Conservation (phyloP, 257 asterid species). For the Leptodermis oblonga region DNA sequence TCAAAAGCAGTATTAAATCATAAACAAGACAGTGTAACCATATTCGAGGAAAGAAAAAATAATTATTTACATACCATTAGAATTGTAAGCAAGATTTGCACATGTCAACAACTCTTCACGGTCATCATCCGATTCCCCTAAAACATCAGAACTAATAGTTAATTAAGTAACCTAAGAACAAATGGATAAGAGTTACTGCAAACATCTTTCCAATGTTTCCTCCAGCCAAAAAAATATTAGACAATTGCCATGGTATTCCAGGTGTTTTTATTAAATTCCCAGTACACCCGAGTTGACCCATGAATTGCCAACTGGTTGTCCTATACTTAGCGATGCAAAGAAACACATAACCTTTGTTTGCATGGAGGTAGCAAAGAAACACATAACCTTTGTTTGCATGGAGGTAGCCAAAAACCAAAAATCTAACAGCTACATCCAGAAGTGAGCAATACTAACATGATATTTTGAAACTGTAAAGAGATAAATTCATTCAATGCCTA, state of each 20-base stretch:
- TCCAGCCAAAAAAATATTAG: background rate
- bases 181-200: background rate
- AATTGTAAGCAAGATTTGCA: conserved; percentile 63
- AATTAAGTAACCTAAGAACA: conserved; percentile 1
- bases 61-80: conserved; percentile 48
- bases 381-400: background rate
- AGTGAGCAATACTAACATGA: background rate
- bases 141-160: conserved; percentile 13
- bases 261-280: background rate
- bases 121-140: conserved; percentile 94
- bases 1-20: conserved; percentile 15
- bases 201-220: background rate
- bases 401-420: background rate
- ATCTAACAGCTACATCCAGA: background rate
- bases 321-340: background rate
- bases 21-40: conserved; percentile 7
- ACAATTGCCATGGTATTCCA: background rate
- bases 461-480: background rate
- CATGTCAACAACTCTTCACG: conserved; percentile 77
- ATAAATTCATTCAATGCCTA: conserved; percentile 17
- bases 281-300: background rate
- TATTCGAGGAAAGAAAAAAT: conserved; percentile 4
- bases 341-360: no score
- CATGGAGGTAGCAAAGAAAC: no score
- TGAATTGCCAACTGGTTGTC: background rate